Percentiles rank a stretch among this genome's conserved stretches.
Evolutionary conservation across 495 filamentous ascomycete genomes (phyloP).

Genomic region (Penicillium longicatenatum): DNA sequence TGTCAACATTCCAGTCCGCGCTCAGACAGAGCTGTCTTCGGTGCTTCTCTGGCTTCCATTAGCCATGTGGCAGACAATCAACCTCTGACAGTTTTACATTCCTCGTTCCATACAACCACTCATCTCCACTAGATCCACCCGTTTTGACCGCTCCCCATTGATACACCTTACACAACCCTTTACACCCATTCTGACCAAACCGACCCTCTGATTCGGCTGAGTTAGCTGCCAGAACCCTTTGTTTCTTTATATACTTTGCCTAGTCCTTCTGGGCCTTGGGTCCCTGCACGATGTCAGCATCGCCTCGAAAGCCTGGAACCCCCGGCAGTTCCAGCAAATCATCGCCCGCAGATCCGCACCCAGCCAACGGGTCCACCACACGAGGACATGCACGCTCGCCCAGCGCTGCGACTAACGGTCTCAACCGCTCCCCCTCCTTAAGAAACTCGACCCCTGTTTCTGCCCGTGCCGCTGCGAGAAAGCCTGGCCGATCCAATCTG

Average conservation of each 20-base stretch:
- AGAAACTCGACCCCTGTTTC: slow-evolving; percentile 62
- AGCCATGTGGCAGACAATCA: slow-evolving; percentile 32
- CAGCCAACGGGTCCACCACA: slow-evolving; percentile 40
- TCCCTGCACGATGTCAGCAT: slow-evolving; percentile 44
- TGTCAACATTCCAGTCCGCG: slow-evolving; percentile 25
- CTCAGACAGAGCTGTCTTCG: slow-evolving; percentile 19
- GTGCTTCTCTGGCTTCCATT: slow-evolving; percentile 24
- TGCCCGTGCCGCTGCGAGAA: slow-evolving; percentile 65
- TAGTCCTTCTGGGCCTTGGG: slow-evolving; percentile 22
- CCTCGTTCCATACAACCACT: slow-evolving; percentile 11
- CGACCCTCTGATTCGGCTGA: slow-evolving; percentile 4
- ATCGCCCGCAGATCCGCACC: slow-evolving; percentile 36
- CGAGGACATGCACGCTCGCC: slow-evolving; percentile 48
- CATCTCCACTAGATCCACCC: slow-evolving; percentile 26
- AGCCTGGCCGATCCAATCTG: slow-evolving; percentile 57
- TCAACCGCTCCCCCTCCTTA: slow-evolving; percentile 44
- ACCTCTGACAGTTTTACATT: slow-evolving; percentile 31
- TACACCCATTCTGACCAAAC: slow-evolving; percentile 6
- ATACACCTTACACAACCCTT: slow-evolving; percentile 23
- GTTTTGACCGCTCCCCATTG: slow-evolving; percentile 34
- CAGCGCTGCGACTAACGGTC: slow-evolving; percentile 40
- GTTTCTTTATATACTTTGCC: slow-evolving; percentile 20
- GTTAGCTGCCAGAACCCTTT: slow-evolving; percentile 10
- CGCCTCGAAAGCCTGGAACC: slow-evolving; percentile 47
- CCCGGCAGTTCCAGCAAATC: slow-evolving; percentile 44